Evolutionary conservation across 345 rosid genomes (phyloP).

Genomic region (Euphorbia tirucalli): DNA sequence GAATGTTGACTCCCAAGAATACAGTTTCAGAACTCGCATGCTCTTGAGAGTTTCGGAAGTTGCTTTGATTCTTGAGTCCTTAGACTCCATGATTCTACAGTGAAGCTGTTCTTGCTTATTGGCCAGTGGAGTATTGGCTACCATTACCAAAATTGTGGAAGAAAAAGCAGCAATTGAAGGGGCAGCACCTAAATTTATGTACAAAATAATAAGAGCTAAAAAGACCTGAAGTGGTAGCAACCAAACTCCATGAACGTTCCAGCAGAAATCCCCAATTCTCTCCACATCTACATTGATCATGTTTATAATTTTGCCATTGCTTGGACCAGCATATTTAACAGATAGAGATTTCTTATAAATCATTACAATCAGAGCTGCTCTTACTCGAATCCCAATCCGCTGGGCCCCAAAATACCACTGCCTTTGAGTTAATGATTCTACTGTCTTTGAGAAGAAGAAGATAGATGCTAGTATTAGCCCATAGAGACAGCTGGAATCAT

Average conservation of each 20-base stretch:
- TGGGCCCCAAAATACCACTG: constrained; percentile 76
- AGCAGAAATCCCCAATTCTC: constrained; percentile 63
- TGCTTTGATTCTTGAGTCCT: constrained; percentile 38
- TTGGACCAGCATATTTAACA: constrained; percentile 36
- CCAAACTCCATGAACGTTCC: constrained; percentile 65
- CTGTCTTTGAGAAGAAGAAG: constrained; percentile 59
- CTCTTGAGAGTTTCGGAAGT: constrained; percentile 60
- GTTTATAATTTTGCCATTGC: constrained; percentile 52
- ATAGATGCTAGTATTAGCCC: constrained; percentile 52
- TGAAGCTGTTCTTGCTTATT: constrained; percentile 51
- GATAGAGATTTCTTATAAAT: constrained; percentile 55
- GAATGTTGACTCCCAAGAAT: constrained; percentile 51
- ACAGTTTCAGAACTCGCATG: constrained; percentile 53
- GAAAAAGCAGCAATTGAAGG: constrained; percentile 54
- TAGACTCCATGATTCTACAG: constrained; percentile 57
- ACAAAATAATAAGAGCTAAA: constrained; percentile 51
- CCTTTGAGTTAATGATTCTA: constrained; percentile 57
- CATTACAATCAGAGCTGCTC: constrained; percentile 52
- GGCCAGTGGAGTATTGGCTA: constrained; percentile 64
- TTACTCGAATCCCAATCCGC: constrained; percentile 49
- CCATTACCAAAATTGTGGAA: constrained; percentile 55
- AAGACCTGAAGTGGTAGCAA: constrained; percentile 59
- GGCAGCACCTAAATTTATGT: constrained; percentile 53
- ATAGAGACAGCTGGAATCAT: constrained; percentile 31
- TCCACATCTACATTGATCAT: constrained; percentile 64